Percentiles rank a stretch among this genome's conserved stretches.
These are phyloP conservation scores for Cryphonectria naterciae DNA, from an alignment of 2,329 filamentous ascomycete genomes.

Conservation along the genomic window DNA sequence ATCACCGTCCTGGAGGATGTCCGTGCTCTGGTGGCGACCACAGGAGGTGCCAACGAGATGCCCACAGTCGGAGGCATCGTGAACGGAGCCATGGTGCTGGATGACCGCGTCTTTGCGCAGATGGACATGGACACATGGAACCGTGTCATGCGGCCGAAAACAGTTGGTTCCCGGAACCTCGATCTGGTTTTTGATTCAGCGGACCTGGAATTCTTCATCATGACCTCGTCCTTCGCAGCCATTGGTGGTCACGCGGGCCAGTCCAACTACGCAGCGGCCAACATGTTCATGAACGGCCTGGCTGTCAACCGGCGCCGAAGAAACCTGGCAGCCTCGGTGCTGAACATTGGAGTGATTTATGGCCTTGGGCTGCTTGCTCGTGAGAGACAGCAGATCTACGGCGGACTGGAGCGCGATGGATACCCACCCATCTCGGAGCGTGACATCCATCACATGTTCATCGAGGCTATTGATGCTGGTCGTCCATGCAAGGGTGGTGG, in stretches of 20 bases:
- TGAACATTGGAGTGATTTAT: constrained; percentile 53
- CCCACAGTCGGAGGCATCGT: constrained; percentile 45
- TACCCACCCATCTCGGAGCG: constrained; percentile 54
- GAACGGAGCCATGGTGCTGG: constrained; percentile 51
- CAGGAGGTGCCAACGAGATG: constrained; percentile 23
- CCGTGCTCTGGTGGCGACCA: neutral
- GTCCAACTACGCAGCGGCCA: constrained; percentile 50
- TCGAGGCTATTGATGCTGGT: constrained; percentile 53
- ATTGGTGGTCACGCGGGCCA: constrained; percentile 49
- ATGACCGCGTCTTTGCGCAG: constrained; percentile 47
- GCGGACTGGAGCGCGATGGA: constrained; percentile 47
- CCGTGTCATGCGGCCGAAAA: constrained; percentile 47
- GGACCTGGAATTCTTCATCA: constrained; percentile 50
- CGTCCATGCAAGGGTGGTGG: constrained; percentile 32
- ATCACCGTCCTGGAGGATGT: constrained; percentile 39
- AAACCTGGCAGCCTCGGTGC: constrained; percentile 43
- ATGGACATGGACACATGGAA: constrained; percentile 45
- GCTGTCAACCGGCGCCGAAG: constrained; percentile 42
- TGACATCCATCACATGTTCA: constrained; percentile 55
- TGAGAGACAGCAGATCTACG: constrained; percentile 45
- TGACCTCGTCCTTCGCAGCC: constrained; percentile 51
- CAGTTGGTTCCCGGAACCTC: constrained; percentile 45
- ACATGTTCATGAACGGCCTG: constrained; percentile 53
- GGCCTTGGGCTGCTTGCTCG: constrained; percentile 49
- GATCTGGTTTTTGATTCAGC: constrained; percentile 40